Evolutionary conservation across 1,284 basidiomycete species (phyloP).

Genomic region (Cryptococcus deneoformans): DNA sequence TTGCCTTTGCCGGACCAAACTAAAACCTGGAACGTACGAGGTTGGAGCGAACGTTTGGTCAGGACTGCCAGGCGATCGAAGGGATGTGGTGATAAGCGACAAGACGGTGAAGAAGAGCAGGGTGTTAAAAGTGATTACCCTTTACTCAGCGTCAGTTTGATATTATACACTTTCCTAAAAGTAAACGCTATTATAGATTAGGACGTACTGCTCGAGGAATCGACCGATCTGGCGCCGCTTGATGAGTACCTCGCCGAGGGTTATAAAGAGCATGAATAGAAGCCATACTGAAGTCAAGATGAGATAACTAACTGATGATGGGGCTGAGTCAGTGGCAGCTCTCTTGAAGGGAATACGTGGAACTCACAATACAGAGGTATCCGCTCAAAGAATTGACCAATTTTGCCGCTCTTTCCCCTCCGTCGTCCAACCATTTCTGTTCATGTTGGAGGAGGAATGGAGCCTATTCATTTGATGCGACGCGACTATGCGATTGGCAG

Average conservation of each 20-base stretch:
- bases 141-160: constrained; percentile 2
- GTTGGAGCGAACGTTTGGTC: constrained; percentile 25
- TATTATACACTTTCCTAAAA: background rate
- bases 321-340: background rate
- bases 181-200: background rate
- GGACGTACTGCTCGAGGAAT: constrained; percentile 31
- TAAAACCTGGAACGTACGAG: background rate
- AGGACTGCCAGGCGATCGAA: constrained; percentile 23
- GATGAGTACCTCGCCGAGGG: constrained; percentile 24
- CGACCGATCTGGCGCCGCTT: constrained; percentile 19
- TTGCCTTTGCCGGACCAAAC: no score
- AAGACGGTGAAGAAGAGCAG: constrained; percentile 26
- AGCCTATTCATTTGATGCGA: no score
- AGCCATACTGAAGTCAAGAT: constrained; percentile 28
- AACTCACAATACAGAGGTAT: no score
- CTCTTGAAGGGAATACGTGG: no score
- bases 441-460: no score
- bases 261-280: constrained; percentile 28
- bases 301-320: constrained; percentile 19
- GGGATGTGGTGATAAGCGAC: constrained; percentile 23
- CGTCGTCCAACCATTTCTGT: no score
- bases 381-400: no score
- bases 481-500: no score
- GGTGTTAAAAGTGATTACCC: constrained; percentile 23
- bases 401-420: no score